Evolutionary conservation across 192 early-diverging fungal genomes (phyloP).

Genomic region (Backusella sp.): DNA sequence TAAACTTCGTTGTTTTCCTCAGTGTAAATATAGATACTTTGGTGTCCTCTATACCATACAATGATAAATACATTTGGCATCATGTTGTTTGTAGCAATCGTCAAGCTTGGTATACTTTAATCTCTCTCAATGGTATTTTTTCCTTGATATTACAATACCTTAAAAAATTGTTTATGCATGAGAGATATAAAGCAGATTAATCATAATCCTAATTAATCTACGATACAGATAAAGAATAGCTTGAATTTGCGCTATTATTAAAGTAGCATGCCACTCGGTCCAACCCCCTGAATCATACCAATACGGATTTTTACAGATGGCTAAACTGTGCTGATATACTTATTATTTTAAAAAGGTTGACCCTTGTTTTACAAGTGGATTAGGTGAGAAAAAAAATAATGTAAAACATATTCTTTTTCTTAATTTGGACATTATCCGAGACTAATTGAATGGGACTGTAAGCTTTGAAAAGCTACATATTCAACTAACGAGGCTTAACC

Average conservation of each 20-base stretch:
- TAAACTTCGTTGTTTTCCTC: background rate
- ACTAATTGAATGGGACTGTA: background rate
- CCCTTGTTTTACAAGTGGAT: background rate
- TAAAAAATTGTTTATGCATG: background rate
- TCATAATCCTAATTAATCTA: background rate
- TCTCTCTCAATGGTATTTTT: background rate
- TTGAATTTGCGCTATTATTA: background rate
- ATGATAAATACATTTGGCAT: background rate
- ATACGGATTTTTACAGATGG: background rate
- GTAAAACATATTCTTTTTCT: background rate
- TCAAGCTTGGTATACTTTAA: background rate
- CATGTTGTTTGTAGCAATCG: background rate
- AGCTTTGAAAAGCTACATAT: background rate
- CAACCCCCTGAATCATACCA: background rate
- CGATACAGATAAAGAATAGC: background rate
- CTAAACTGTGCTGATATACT: background rate
- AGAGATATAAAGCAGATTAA: background rate
- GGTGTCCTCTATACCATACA: background rate
- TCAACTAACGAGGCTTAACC: background rate
- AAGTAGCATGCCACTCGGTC: background rate
- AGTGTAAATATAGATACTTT: background rate
- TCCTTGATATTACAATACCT: too few species aligned
- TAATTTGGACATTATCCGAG: background rate
- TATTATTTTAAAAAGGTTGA: background rate
- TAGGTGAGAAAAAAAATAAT: background rate